Percentiles rank a stretch among this genome's conserved stretches.
These are phyloP conservation scores for Shiraia sp. DNA, from an alignment of 2,329 filamentous ascomycete genomes.

Conservation along the genomic window DNA sequence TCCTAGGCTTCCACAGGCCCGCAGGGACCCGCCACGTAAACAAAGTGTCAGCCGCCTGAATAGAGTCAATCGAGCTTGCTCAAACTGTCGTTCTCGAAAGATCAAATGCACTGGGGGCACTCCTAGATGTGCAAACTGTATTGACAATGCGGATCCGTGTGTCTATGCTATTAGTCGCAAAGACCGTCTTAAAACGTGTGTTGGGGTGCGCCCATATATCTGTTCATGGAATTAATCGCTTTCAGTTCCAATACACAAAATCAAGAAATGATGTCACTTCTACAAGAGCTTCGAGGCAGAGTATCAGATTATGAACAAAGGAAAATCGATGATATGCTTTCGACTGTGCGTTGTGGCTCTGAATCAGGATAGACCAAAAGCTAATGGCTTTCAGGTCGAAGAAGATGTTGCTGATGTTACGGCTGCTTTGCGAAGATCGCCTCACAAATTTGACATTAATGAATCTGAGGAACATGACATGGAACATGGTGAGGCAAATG, in stretches of 20 bases:
- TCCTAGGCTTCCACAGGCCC: conserved; percentile 25
- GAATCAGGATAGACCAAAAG: neutral
- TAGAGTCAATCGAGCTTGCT: conserved; percentile 37
- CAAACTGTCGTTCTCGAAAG: conserved; percentile 41
- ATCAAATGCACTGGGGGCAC: conserved; percentile 44
- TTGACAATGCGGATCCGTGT: conserved; percentile 29
- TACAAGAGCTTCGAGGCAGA: conserved; percentile 21
- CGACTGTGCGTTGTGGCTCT: conserved; percentile 11
- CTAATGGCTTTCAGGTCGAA: conserved; percentile 10
- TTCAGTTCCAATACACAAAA: conserved; percentile 32
- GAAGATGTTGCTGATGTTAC: conserved; percentile 26
- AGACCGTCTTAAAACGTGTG: conserved; percentile 41
- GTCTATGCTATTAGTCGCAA: conserved; percentile 41
- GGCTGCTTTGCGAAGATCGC: conserved; percentile 11
- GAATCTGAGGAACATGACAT: conserved; percentile 5
- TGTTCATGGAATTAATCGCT: conserved; percentile 4
- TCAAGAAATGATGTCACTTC: conserved; percentile 32
- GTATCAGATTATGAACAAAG: conserved; percentile 11
- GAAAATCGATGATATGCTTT: conserved; percentile 27
- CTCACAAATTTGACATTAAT: conserved; percentile 8
- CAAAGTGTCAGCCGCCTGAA: conserved; percentile 13
- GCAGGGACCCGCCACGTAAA: conserved; percentile 17
- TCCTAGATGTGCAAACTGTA: conserved; percentile 41
- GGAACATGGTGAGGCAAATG: conserved; percentile 18
- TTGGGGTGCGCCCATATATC: conserved; percentile 1